Conservation (phyloP, 2,329 filamentous ascomycete genomes). For the Cephalotrichum gorgonifer region DNA sequence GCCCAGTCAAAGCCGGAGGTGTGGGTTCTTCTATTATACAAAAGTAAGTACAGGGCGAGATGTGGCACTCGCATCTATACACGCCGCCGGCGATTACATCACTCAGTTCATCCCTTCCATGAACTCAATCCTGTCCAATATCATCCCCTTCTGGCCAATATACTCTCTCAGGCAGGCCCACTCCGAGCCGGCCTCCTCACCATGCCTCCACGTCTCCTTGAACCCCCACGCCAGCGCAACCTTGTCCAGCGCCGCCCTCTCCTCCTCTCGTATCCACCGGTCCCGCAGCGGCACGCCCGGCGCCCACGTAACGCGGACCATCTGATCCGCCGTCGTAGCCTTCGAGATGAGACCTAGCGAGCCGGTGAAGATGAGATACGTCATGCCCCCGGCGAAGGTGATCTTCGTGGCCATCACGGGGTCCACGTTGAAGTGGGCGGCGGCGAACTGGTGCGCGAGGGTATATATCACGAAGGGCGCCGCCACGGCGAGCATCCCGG, state of each 20-base stretch:
- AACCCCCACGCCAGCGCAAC: slow-evolving; percentile 90
- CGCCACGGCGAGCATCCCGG: slow-evolving; percentile 43
- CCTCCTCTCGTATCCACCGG: slow-evolving; percentile 82
- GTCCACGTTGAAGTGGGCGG: slow-evolving; percentile 72
- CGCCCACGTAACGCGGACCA: slow-evolving; percentile 86
- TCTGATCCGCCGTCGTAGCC: slow-evolving; percentile 86
- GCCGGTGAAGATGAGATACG: slow-evolving; percentile 72
- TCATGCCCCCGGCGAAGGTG: slow-evolving; percentile 69
- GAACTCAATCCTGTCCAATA: slow-evolving; percentile 77
- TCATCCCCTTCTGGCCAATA: slow-evolving; percentile 74
- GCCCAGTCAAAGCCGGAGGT: background rate
- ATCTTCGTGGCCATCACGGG: slow-evolving; percentile 62
- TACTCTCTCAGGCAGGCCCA: slow-evolving; percentile 83
- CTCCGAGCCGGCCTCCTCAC: slow-evolving; percentile 83
- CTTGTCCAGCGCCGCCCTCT: slow-evolving; percentile 76
- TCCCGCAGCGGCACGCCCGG: slow-evolving; percentile 69
- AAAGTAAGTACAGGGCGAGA: too few species aligned
- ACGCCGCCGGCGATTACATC: background rate
- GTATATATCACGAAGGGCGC: slow-evolving; percentile 61
- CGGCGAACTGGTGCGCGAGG: slow-evolving; percentile 47
- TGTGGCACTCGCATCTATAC: too few species aligned
- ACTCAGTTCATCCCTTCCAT: slow-evolving; percentile 82
- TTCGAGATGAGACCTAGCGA: slow-evolving; percentile 77
- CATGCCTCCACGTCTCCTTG: slow-evolving; percentile 65
- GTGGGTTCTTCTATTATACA: too few species aligned